Evolutionary conservation across 768 basidiomycete genomes (phyloP).

Genomic region (Hemileccinum impolitum): DNA sequence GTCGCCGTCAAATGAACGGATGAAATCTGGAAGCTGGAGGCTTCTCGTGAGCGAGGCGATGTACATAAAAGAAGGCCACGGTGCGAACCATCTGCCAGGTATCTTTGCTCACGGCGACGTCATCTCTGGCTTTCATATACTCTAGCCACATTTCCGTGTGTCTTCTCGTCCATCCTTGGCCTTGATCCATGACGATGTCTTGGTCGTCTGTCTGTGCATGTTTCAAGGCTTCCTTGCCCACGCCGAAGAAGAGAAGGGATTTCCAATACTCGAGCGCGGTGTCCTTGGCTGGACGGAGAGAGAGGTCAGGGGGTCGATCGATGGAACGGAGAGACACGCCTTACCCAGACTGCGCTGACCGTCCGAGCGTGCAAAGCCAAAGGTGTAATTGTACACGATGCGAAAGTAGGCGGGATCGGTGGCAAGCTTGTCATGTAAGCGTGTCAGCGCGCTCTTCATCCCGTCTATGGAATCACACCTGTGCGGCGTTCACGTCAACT

Average conservation of each 20-base stretch:
- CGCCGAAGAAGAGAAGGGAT: conserved; percentile 71
- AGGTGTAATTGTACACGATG: conserved; percentile 76
- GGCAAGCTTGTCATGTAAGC: conserved; percentile 57
- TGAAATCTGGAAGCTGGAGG: conserved; percentile 71
- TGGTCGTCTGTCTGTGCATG: conserved; percentile 40
- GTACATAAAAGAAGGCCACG: conserved; percentile 5
- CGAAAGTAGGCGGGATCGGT: conserved; percentile 67
- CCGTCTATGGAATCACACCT: conserved; percentile 64
- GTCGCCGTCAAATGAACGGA: conserved; percentile 67
- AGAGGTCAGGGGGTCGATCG: not conserved
- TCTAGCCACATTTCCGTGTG: conserved; percentile 75
- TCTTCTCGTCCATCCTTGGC: conserved; percentile 58
- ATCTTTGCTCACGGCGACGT: conserved; percentile 82
- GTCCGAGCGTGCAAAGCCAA: conserved; percentile 70
- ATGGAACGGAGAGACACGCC: conserved; percentile 21
- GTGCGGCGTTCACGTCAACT: conserved; percentile 1
- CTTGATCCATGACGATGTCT: conserved; percentile 40
- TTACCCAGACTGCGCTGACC: conserved; percentile 81
- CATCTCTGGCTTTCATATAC: conserved; percentile 60
- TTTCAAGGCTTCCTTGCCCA: conserved; percentile 61
- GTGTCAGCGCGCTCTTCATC: conserved; percentile 56
- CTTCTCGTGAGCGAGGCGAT: conserved; percentile 3
- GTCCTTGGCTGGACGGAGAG: conserved; percentile 59
- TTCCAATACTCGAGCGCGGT: conserved; percentile 75
- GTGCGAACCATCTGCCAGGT: conserved; percentile 79